phyloP scores from a whole-genome alignment of 2,329 filamentous ascomycete species.

The Cyclaneusma minus region DNA sequence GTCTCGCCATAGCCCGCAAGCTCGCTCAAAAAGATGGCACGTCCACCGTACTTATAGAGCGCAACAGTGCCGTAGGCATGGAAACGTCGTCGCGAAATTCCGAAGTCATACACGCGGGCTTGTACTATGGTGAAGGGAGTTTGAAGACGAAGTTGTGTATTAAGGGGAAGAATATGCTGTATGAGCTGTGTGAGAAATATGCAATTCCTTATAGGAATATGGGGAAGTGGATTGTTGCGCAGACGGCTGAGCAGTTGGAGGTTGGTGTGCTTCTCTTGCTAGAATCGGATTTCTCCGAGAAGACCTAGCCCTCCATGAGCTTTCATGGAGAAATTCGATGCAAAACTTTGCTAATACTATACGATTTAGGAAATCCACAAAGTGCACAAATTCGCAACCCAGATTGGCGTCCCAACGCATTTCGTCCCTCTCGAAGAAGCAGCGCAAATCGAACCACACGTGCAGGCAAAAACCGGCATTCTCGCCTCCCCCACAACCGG shows the following conservation, averaged over 20 bases:
- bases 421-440: slow-evolving; percentile 55
- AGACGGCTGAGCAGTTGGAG: slow-evolving; percentile 46
- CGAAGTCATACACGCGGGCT: slow-evolving; percentile 84
- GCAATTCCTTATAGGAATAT: slow-evolving; percentile 56
- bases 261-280: background rate
- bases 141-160: slow-evolving; percentile 80
- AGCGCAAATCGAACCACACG: slow-evolving; percentile 51
- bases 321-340: too few relatives aligned
- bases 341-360: too few relatives aligned
- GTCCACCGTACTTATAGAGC: slow-evolving; percentile 51
- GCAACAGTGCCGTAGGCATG: slow-evolving; percentile 46
- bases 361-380: too few relatives aligned
- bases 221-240: slow-evolving; percentile 92
- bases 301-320: too few relatives aligned
- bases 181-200: slow-evolving; percentile 55
- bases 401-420: slow-evolving; percentile 48
- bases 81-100: slow-evolving; percentile 61
- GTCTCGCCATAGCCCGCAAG: slow-evolving; percentile 48
- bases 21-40: slow-evolving; percentile 42
- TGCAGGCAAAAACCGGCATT: slow-evolving; percentile 55
- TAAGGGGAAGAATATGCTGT: slow-evolving; percentile 59
- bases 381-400: slow-evolving; percentile 28
- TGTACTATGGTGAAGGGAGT: slow-evolving; percentile 67
- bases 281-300: slow-evolving; percentile 3
- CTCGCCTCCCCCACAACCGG: slow-evolving; percentile 79